A percentile compares a stretch with the other conserved stretches of the same genome.
Conservation (phyloP, 2,329 filamentous ascomycete genomes). For the Trichocomaceae sp. region DNA sequence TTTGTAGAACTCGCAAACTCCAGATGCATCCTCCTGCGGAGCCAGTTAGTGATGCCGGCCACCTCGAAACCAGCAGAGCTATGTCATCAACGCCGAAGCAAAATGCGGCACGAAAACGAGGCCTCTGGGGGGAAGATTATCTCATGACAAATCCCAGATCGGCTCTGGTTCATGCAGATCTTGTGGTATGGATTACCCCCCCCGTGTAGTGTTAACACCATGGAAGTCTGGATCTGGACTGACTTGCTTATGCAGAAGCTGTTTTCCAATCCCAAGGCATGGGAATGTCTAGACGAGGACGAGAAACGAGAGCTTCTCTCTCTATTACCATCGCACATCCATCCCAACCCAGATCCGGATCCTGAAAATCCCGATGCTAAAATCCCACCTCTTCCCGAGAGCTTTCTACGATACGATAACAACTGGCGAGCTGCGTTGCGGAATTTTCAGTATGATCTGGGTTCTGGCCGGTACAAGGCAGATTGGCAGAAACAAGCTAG, state of each 20-base stretch:
- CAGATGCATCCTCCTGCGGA: constrained; percentile 19
- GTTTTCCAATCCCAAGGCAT: constrained; percentile 35
- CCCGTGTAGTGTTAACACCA: not conserved
- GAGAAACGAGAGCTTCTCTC: constrained; percentile 37
- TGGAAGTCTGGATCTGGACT: too few relatives aligned
- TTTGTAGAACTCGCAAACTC: constrained; percentile 18
- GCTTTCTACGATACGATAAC: constrained; percentile 39
- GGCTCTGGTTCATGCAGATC: constrained; percentile 29
- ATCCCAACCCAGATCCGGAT: constrained; percentile 26
- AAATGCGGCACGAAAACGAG: constrained; percentile 29
- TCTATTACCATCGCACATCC: constrained; percentile 38
- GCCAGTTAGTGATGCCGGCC: constrained; percentile 19
- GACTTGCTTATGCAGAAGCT: constrained; percentile 27
- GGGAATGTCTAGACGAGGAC: constrained; percentile 35
- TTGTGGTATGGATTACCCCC: constrained; percentile 30
- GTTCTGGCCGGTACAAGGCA: constrained; percentile 50
- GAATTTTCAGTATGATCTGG: constrained; percentile 51
- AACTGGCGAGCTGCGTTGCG: constrained; percentile 49
- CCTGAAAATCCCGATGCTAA: constrained; percentile 25
- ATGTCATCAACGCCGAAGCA: constrained; percentile 29
- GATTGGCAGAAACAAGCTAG: constrained; percentile 52
- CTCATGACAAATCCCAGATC: constrained; percentile 36
- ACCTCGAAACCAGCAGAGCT: constrained; percentile 16
- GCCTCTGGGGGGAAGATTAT: constrained; percentile 33
- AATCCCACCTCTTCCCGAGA: constrained; percentile 34